Base-by-base conservation (phyloP, 2,329 filamentous ascomycete genomes). In the Penicillium sp. region DNA sequence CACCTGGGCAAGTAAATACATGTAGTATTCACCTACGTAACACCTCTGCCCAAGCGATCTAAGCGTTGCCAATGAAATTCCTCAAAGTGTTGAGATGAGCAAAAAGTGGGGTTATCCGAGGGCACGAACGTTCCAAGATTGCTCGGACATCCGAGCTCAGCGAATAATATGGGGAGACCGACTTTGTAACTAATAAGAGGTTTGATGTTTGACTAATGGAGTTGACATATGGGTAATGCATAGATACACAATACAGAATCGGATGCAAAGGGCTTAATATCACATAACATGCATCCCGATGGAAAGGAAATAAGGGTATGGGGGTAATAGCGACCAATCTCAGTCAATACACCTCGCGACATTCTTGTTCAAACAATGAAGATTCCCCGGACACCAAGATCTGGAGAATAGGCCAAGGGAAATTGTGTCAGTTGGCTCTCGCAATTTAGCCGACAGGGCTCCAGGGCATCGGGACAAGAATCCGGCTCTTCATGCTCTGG, bases 381-480 rank as follows among this genome's bases (percentile, higher is more conserved):
- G 13, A 36, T 40, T 38, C 6, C 41, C 21, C 21, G 29, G 16
- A 25, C 16, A 11, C 16, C 19, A 47, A 29, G 13, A 51, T 21
- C 13, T 10, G n/a, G 6, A 25, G 29, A 11, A 54, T 6, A 21
- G 7, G 21, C 15, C 47, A 51, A 16, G 9, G 16, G 15, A 34
- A 25, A 40, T 15, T 7, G 27, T 41, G 40, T 46, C 36, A 46
- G 40, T 33, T 15, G 50, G 16, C 29, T 46, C 41, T 51, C 36
- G 27, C 40, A 41, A 53, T 58, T 65, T 82, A 96, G 61, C 88
- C 88, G 59, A 97, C 91, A 4, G 94, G 92, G 61, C 91, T 96
- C 94, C 94, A 99, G 9, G 92, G 90, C 88, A 97, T 92, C 13
- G 94, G 91, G 60, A 97, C 87, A 71, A 99, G 76, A 68, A 99